Evolutionary conservation across 768 basidiomycete species (phyloP).

Genomic region (Kwoniella botswanensis): DNA sequence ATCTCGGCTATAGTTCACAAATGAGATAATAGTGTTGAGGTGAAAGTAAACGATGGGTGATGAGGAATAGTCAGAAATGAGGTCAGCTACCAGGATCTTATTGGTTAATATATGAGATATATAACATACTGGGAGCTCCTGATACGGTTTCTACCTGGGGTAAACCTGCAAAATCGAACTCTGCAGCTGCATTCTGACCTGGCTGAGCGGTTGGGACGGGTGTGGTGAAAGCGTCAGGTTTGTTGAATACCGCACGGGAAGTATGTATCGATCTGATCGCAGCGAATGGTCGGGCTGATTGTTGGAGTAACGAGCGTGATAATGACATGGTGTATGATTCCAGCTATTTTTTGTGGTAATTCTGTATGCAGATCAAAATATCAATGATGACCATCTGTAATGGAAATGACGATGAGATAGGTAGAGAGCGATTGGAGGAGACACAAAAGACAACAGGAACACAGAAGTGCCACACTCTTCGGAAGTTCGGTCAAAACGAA

Average conservation of each 20-base stretch:
- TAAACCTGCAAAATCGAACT: slow-evolving; percentile 16
- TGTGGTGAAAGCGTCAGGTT: neutral
- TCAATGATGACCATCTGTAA: neutral
- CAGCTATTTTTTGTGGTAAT: neutral
- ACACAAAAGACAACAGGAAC: neutral
- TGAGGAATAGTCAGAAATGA: too few species aligned
- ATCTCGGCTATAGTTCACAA: slow-evolving; percentile 69
- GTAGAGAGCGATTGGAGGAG: slow-evolving; percentile 17
- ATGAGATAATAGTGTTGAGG: too few species aligned
- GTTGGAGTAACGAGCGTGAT: slow-evolving; percentile 13
- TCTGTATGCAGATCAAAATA: slow-evolving; percentile 2
- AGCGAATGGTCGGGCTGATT: slow-evolving; percentile 3
- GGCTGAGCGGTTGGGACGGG: slow-evolving; percentile 15
- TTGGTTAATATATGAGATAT: neutral
- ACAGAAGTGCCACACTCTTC: slow-evolving; percentile 4
- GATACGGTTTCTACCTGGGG: slow-evolving; percentile 74
- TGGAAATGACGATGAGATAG: slow-evolving; percentile 13
- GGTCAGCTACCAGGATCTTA: neutral
- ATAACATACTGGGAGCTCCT: slow-evolving; percentile 76
- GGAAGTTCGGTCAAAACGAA: neutral
- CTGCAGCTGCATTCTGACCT: slow-evolving; percentile 16
- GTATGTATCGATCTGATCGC: slow-evolving; percentile 17
- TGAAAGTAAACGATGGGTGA: too few species aligned
- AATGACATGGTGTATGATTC: slow-evolving; percentile 7
- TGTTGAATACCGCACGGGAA: slow-evolving; percentile 18